Percentiles rank a stretch among this genome's conserved stretches.
phyloP scores from a whole-genome alignment of 2,329 filamentous ascomycete species.

The Aspergillus aculeatinus region DNA sequence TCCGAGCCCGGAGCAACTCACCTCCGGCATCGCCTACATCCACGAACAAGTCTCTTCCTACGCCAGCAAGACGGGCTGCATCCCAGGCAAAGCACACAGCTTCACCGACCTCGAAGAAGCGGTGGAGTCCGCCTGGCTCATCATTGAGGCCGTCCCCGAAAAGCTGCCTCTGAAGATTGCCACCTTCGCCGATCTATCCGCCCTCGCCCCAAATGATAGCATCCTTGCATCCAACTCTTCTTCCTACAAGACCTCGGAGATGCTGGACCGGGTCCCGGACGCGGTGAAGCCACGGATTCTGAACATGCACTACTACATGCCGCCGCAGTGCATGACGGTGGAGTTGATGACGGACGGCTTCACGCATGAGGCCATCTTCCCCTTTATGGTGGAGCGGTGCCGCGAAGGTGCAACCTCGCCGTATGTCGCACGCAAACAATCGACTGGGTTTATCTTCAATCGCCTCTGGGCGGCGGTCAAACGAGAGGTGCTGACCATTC shows the following conservation, averaged over 20 bases:
- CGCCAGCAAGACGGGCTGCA: conserved; percentile 23
- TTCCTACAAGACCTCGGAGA: conserved; percentile 52
- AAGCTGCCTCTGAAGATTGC: conserved; percentile 50
- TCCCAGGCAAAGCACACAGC: background rate
- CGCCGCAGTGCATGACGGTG: conserved; percentile 46
- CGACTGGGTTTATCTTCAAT: conserved; percentile 56
- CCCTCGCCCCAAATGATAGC: conserved; percentile 44
- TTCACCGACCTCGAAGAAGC: conserved; percentile 33
- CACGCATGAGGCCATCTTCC: conserved; percentile 46
- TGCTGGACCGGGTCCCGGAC: conserved; percentile 46
- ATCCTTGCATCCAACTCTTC: conserved; percentile 55
- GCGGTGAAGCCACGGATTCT: conserved; percentile 42
- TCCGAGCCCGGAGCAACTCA: conserved; percentile 31
- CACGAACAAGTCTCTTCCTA: conserved; percentile 34
- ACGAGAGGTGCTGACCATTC: conserved; percentile 50
- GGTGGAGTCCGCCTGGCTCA: conserved; percentile 51
- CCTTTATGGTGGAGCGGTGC: conserved; percentile 46
- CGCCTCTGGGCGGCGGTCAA: conserved; percentile 59
- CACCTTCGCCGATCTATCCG: conserved; percentile 51
- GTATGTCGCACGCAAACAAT: conserved; percentile 48
- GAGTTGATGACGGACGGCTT: conserved; percentile 56
- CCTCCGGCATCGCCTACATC: conserved; percentile 34
- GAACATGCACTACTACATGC: conserved; percentile 57
- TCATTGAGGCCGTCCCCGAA: conserved; percentile 57
- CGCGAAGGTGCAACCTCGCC: conserved; percentile 45